A percentile compares a stretch with the other conserved stretches of the same genome.
phyloP scores from a whole-genome alignment of 345 rosid species.

The Nephelium lappaceum region DNA sequence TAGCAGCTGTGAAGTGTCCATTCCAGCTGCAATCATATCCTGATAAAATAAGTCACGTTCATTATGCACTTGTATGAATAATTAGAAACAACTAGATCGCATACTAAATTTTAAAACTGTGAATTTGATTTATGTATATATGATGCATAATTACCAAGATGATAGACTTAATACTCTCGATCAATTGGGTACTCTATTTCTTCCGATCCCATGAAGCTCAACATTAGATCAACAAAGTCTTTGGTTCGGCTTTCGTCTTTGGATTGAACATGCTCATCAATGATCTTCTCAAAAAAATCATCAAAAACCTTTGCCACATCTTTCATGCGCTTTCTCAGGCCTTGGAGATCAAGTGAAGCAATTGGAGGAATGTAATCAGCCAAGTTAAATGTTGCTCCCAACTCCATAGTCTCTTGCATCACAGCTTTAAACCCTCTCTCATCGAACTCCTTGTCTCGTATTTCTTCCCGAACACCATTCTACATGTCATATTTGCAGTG shows the following conservation, averaged over 20 bases:
- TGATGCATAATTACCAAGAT: neutral
- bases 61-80: no score
- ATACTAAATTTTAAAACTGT: neutral
- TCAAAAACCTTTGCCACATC: constrained; percentile 30
- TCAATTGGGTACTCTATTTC: no score
- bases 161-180: no score
- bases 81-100: neutral
- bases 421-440: constrained; percentile 23
- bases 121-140: neutral
- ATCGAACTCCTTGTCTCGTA: constrained; percentile 28
- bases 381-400: constrained; percentile 25
- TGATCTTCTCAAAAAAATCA: neutral
- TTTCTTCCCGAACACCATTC: constrained; percentile 23
- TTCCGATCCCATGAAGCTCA: constrained; percentile 1
- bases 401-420: constrained; percentile 26
- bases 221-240: constrained; percentile 29
- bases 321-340: constrained; percentile 36
- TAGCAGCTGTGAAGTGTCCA: constrained; percentile 28
- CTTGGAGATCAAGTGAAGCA: constrained; percentile 34
- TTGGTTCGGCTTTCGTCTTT: constrained; percentile 22
- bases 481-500: constrained; percentile 18
- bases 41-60: neutral
- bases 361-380: constrained; percentile 31
- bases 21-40: constrained; percentile 27
- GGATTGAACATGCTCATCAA: constrained; percentile 18